Conservation (phyloP, 78 protist species). For the Chrysochromulina parva region DNA sequence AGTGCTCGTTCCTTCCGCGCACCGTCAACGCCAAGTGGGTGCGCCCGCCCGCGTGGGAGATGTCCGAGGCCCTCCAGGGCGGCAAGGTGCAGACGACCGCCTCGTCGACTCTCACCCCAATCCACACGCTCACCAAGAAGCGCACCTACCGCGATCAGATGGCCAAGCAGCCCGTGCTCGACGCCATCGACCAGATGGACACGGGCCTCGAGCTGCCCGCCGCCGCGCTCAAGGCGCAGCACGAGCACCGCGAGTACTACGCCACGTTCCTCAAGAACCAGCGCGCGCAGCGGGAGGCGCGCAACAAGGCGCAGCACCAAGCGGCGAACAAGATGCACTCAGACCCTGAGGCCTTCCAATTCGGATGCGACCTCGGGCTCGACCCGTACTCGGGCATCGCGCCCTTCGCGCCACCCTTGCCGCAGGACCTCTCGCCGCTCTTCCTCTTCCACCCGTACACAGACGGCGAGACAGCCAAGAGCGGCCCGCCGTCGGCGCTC, state of each 20-base stretch:
- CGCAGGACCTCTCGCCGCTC: too few relatives aligned
- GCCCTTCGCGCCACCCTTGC: neutral
- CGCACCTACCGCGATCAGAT: neutral
- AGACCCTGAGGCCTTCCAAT: neutral
- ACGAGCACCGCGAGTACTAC: neutral
- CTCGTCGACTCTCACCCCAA: too few relatives aligned
- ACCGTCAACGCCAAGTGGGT: too few relatives aligned
- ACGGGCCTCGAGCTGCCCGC: neutral
- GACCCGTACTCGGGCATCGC: neutral
- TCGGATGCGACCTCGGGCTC: neutral
- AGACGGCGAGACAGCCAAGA: too few relatives aligned
- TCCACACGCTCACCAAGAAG: neutral
- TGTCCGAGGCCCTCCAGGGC: neutral
- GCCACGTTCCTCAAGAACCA: neutral
- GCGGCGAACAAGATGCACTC: neutral
- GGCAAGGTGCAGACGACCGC: neutral
- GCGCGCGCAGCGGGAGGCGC: neutral
- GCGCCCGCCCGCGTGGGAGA: neutral
- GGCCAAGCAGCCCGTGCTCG: neutral
- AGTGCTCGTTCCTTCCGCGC: neutral
- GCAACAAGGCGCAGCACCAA: neutral
- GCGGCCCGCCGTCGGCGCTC: neutral
- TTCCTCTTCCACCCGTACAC: neutral
- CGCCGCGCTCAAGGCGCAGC: neutral
- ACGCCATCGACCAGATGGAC: neutral